Percentiles rank a stretch among this genome's conserved stretches.
These are phyloP conservation scores for Neofusicoccum ribis DNA, from an alignment of 2,329 filamentous ascomycete species.

Conservation along the genomic window DNA sequence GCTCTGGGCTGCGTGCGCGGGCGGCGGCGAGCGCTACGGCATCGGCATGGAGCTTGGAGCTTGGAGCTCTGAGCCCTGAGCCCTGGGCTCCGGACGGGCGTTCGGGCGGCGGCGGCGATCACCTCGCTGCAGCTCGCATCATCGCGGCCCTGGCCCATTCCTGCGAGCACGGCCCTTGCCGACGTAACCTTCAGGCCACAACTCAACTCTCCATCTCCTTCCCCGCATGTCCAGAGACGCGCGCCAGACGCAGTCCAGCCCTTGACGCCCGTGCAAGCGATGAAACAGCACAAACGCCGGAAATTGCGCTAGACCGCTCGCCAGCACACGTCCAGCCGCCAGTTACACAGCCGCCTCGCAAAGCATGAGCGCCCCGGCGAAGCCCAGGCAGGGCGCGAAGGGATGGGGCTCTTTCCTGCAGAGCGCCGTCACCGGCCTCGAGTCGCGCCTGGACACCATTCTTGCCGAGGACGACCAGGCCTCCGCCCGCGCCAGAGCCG, in stretches of 20 bases:
- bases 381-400: constrained; percentile 30
- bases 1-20: no score
- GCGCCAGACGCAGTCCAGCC: constrained; percentile 11
- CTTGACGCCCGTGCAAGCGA: constrained; percentile 13
- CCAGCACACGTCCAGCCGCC: not conserved
- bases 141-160: constrained; percentile 11
- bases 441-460: constrained; percentile 89
- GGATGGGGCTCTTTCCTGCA: constrained; percentile 65
- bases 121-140: not conserved
- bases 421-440: constrained; percentile 88
- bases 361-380: constrained; percentile 23
- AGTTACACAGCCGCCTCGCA: constrained; percentile 15
- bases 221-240: constrained; percentile 15
- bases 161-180: constrained; percentile 6
- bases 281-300: constrained; percentile 21
- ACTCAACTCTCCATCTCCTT: constrained; percentile 3
- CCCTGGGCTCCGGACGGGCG: not conserved
- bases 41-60: not conserved
- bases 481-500: constrained; percentile 43
- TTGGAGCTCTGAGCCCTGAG: not conserved
- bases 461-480: constrained; percentile 73
- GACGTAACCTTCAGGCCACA: constrained; percentile 16
- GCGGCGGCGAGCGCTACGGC: not conserved
- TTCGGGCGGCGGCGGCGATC: not conserved
- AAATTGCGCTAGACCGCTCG: constrained; percentile 18